Evolutionary conservation across 2,329 filamentous ascomycete genomes (phyloP), one percentile per base, ranked within the genome.

Genomic region (Talaromyces albobiverticillius): DNA sequence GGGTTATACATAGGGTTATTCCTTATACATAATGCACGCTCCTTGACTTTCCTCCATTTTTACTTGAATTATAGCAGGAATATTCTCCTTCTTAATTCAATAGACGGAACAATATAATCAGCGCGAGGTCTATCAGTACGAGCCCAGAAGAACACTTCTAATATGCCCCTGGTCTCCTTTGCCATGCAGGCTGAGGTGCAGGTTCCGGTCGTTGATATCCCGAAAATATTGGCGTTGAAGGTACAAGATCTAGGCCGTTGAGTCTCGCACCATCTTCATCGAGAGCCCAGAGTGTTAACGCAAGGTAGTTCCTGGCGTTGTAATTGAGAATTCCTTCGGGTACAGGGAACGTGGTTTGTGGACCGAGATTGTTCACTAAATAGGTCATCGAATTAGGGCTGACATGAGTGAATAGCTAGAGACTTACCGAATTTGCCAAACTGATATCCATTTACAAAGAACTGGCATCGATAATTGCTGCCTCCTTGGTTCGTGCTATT

Each of bases 361-460:
- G 88, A 0, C 89, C 88, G 13, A 91, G 76, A 59, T 90, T 86
- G 64, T 83, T 85, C 18, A 71, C 72, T 64, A 49, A 11, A 23
- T 29, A 26, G 18, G 13, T 25, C 20, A 29, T 13, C 41, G 10
- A 48, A 22, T 51, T 46, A 22, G 25, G 7, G 31, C 31, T n/a
- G 4, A 31, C 8, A 48, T 11, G n/a, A 20, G 14, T n/a, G 16
- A 34, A 48, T 14, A 23, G 5, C 10, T 29, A 25, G 22, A 26
- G 7, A 56, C 54, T 23, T 56, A 67, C 63, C 68, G 57, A 81
- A 85, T 64, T 86, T 85, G 2, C 82, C 83, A 59, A 85, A 90
- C 67, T 91, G 87, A 69, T 84, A 91, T 1, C 88, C 88, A 61
- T 91, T 91, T 41, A 91, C 83, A 63, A 81, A 91, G 4, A 91